Evolutionary conservation across 495 filamentous ascomycete genomes (phyloP).

Genomic region (Hyaloscypha finlandica): DNA sequence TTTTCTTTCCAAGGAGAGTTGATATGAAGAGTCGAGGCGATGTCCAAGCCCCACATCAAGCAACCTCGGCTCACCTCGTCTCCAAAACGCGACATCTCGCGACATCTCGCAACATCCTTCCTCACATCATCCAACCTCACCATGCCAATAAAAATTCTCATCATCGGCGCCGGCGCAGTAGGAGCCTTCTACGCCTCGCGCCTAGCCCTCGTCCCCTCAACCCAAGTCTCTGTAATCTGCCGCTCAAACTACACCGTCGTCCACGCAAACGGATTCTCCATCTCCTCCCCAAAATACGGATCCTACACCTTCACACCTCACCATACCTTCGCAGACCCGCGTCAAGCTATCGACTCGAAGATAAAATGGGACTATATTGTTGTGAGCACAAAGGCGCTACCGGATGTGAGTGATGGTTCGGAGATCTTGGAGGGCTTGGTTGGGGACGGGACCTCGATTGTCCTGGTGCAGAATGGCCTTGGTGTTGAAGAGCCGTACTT

Average conservation of each 20-base stretch:
- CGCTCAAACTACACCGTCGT: constrained; percentile 41
- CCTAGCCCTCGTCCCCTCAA: constrained; percentile 35
- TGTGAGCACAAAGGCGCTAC: constrained; percentile 53
- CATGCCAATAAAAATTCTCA: constrained; percentile 35
- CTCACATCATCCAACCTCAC: neutral
- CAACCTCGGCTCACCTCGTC: neutral
- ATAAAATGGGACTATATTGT: constrained; percentile 55
- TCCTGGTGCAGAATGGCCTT: constrained; percentile 65
- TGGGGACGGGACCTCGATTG: constrained; percentile 49
- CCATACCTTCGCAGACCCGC: constrained; percentile 43
- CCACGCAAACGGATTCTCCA: constrained; percentile 31
- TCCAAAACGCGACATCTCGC: neutral
- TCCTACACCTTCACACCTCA: constrained; percentile 37
- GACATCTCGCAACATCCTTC: neutral
- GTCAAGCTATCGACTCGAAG: constrained; percentile 34
- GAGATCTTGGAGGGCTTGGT: constrained; percentile 51
- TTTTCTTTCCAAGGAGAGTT: too few relatives aligned
- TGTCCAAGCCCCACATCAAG: neutral
- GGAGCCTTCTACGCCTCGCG: constrained; percentile 44
- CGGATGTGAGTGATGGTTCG: constrained; percentile 40
- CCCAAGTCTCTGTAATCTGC: constrained; percentile 39
- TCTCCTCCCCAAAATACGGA: constrained; percentile 41
- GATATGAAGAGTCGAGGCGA: neutral
- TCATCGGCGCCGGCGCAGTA: constrained; percentile 43
- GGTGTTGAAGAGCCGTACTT: constrained; percentile 61